Conservation (phyloP, 345 rosid genomes). For the Cardiospermum halicacabum region DNA sequence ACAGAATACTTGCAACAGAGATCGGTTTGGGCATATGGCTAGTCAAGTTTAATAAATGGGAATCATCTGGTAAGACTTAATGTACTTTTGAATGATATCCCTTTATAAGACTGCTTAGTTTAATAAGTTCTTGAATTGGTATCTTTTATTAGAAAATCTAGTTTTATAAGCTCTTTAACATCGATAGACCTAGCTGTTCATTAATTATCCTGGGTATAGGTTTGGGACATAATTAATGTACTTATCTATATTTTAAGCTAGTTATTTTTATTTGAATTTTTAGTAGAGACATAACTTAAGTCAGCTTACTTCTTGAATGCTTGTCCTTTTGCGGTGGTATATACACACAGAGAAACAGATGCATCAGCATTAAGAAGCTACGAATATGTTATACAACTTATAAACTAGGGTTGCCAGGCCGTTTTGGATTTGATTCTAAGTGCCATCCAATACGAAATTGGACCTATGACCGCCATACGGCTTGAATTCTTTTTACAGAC, state of each 20-base stretch:
- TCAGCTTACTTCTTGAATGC: background rate
- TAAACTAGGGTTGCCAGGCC: background rate
- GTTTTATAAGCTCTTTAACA: background rate
- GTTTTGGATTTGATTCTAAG: background rate
- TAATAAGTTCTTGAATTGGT: background rate
- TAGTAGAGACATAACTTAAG: background rate
- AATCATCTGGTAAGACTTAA: constrained; percentile 50
- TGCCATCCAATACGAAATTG: background rate
- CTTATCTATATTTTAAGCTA: background rate
- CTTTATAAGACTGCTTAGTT: too few species aligned
- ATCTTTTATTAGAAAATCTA: background rate
- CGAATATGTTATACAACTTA: background rate
- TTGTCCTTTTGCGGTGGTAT: background rate
- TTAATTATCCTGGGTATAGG: background rate
- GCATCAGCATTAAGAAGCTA: background rate
- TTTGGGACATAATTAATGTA: background rate
- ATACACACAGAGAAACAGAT: background rate
- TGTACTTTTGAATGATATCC: background rate
- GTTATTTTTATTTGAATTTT: background rate
- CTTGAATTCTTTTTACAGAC: background rate
- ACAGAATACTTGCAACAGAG: constrained; percentile 52
- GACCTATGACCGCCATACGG: background rate
- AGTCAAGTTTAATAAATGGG: constrained; percentile 78
- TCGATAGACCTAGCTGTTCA: background rate
- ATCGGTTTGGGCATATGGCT: constrained; percentile 62